A percentile compares a stretch with the other conserved stretches of the same genome.
phyloP scores from a whole-genome alignment of 164 flowering plant species.

The Annona squamosa region DNA sequence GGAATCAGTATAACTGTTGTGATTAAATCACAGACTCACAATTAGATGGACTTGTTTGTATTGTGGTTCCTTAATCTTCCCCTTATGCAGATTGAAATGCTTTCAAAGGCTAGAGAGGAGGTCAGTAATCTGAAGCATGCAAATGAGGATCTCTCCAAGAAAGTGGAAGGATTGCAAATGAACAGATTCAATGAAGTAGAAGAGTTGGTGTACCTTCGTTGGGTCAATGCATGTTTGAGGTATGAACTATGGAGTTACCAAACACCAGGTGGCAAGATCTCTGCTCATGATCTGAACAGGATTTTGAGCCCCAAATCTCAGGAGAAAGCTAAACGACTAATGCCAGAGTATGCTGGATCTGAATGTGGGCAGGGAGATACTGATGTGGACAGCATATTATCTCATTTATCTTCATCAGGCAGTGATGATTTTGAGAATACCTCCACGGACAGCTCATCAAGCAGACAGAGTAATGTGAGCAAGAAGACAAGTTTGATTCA shows the following conservation, averaged over 20 bases:
- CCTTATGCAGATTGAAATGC: slow-evolving; percentile 65
- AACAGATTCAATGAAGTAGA: slow-evolving; percentile 96
- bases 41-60: background rate
- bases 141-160: slow-evolving; percentile 83
- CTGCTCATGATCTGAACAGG: slow-evolving; percentile 92
- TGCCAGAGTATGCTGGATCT: slow-evolving; percentile 92
- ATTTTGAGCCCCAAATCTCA: slow-evolving; percentile 83
- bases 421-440: slow-evolving; percentile 90
- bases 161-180: slow-evolving; percentile 97
- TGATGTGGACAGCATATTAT: slow-evolving; percentile 75
- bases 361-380: slow-evolving; percentile 95
- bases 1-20: background rate
- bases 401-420: slow-evolving; percentile 86
- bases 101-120: slow-evolving; percentile 70
- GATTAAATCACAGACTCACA: background rate
- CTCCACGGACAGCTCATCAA: slow-evolving; percentile 76
- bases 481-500: slow-evolving; percentile 75
- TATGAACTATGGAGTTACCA: slow-evolving; percentile 84
- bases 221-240: slow-evolving; percentile 97
- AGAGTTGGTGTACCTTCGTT: slow-evolving; percentile 92
- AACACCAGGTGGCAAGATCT: slow-evolving; percentile 64
- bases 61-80: background rate
- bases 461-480: slow-evolving; percentile 64
- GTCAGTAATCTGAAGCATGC: slow-evolving; percentile 57
- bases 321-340: slow-evolving; percentile 77